A percentile compares a stretch with the other conserved stretches of the same genome.
These are phyloP conservation scores for Solanum raphanifolium DNA, from an alignment of 257 asterid genomes.

Conservation along the genomic window DNA sequence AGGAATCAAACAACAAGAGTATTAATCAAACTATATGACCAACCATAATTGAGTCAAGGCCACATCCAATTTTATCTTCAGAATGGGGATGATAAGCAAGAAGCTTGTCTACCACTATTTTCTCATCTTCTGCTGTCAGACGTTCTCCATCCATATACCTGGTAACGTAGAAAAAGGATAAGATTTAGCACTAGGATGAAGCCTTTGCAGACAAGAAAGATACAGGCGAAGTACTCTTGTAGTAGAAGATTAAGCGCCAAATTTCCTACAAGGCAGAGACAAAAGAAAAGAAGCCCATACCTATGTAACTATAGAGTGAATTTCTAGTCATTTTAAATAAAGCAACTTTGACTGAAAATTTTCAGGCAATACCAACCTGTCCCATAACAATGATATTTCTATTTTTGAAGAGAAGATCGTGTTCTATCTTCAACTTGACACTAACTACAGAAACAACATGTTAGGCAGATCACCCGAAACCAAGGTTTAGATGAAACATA, in stretches of 20 bases:
- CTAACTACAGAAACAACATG: neutral
- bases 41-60: slow-evolving; percentile 94
- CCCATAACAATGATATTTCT: neutral
- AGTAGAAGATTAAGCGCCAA: neutral
- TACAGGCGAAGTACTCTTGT: neutral
- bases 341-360: neutral
- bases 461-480: neutral
- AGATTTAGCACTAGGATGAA: neutral
- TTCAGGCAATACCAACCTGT: neutral
- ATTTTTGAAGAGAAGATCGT: neutral
- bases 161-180: neutral
- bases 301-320: neutral
- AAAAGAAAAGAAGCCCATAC: neutral
- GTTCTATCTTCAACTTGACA: neutral
- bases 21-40: slow-evolving; percentile 14
- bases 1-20: neutral
- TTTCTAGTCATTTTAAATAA: neutral
- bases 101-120: slow-evolving; percentile 56
- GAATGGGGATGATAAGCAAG: slow-evolving; percentile 85
- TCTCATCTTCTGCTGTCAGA: slow-evolving; percentile 67
- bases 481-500: neutral
- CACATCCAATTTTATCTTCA: slow-evolving; percentile 82
- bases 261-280: neutral
- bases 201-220: neutral
- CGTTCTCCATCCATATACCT: slow-evolving; percentile 90